phyloP scores from a whole-genome alignment of 139 green algal species.

The Raphidocelis subcapitata region DNA sequence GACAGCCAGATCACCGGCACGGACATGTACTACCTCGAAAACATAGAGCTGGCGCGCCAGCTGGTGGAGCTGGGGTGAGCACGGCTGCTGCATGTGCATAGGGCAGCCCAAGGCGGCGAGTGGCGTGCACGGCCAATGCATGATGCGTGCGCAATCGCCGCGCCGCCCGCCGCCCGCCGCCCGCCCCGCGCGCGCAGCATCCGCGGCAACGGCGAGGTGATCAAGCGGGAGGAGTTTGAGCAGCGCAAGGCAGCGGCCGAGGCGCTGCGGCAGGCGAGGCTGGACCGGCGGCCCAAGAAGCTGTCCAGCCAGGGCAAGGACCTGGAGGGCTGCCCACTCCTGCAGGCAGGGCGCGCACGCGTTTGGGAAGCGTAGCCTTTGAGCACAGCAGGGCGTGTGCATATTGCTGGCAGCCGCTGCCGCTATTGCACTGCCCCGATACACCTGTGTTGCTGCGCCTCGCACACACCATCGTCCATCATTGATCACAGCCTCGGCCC shows the following conservation, averaged over 20 bases:
- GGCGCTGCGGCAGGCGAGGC: constrained; percentile 51
- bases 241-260: constrained; percentile 74
- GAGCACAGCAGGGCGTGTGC: constrained; percentile 5
- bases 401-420: background rate
- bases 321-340: constrained; percentile 64
- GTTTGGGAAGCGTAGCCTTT: background rate
- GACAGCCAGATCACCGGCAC: constrained; percentile 81
- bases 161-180: too few species aligned
- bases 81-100: background rate
- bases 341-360: constrained; percentile 54
- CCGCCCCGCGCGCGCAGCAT: constrained; percentile 46
- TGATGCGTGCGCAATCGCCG: background rate
- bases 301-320: constrained; percentile 72
- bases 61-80: constrained; percentile 81
- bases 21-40: constrained; percentile 87
- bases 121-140: too few species aligned
- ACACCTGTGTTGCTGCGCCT: too few species aligned
- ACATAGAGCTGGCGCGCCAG: constrained; percentile 73
- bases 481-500: too few species aligned
- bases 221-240: constrained; percentile 88
- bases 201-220: constrained; percentile 85
- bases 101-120: too few species aligned
- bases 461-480: background rate
- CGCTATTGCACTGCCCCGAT: too few species aligned
- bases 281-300: constrained; percentile 76